A percentile compares a stretch with the other conserved stretches of the same genome.
phyloP scores from a whole-genome alignment of 306 rosid genomes.

The Pyrus communis region DNA sequence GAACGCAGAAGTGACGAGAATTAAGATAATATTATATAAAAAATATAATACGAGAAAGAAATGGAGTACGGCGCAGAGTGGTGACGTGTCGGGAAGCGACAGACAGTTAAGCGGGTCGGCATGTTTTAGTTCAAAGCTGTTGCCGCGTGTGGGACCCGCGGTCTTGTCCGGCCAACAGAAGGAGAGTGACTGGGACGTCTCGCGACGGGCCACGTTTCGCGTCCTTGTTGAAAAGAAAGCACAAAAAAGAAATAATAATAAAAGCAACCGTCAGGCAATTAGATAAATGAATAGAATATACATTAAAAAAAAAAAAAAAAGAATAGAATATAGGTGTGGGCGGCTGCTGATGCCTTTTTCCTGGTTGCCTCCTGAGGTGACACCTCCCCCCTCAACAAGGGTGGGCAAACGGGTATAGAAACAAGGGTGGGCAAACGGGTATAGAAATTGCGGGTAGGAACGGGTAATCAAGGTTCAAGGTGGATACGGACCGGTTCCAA shows the following conservation, averaged over 20 bases:
- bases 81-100: conserved; percentile 47
- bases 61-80: conserved; percentile 6
- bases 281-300: not conserved
- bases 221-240: not conserved
- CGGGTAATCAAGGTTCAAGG: too few relatives aligned
- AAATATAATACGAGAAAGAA: not conserved
- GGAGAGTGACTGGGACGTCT: not conserved
- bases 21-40: not conserved
- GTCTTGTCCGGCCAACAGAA: not conserved
- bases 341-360: conserved; percentile 24
- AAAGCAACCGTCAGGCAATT: conserved; percentile 7
- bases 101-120: conserved; percentile 41
- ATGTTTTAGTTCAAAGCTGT: conserved; percentile 8
- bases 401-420: too few relatives aligned
- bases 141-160: conserved; percentile 16
- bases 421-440: too few relatives aligned
- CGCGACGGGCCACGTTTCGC: conserved; percentile 18
- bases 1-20: not conserved
- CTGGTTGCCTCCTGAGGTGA: conserved; percentile 35
- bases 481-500: too few relatives aligned
- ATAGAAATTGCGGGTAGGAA: too few relatives aligned
- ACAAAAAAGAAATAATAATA: not conserved
- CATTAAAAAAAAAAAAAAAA: not conserved
- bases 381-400: not conserved
- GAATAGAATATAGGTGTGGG: conserved; percentile 16